phyloP scores from a whole-genome alignment of 768 basidiomycete species.

The Royoungia palumana region DNA sequence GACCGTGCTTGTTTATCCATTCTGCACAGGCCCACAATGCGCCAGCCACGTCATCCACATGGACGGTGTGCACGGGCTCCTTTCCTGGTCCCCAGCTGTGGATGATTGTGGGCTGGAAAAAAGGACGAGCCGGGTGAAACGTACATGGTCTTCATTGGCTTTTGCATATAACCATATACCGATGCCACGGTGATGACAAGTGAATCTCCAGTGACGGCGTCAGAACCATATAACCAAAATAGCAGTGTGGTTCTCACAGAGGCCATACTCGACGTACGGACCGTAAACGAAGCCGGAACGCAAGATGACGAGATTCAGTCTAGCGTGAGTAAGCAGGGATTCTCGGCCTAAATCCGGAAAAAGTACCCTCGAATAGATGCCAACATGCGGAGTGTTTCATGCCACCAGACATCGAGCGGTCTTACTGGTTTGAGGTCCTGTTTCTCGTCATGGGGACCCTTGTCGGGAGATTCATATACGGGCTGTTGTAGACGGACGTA shows the following conservation, averaged over 20 bases:
- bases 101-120: slow-evolving; percentile 7
- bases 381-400: slow-evolving; percentile 73
- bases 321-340: slow-evolving; percentile 28
- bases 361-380: slow-evolving; percentile 68
- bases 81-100: slow-evolving; percentile 77
- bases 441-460: slow-evolving; percentile 64
- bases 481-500: slow-evolving; percentile 77
- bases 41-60: slow-evolving; percentile 76
- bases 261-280: slow-evolving; percentile 72
- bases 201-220: slow-evolving; percentile 46
- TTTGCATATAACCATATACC: slow-evolving; percentile 78
- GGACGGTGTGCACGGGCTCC: slow-evolving; percentile 70
- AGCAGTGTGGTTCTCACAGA: slow-evolving; percentile 42
- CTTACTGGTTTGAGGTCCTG: slow-evolving; percentile 70
- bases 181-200: slow-evolving; percentile 71
- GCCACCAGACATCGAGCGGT: slow-evolving; percentile 82
- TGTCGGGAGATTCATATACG: slow-evolving; percentile 72
- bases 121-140: slow-evolving; percentile 21
- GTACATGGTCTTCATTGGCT: slow-evolving; percentile 83
- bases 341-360: neutral
- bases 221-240: slow-evolving; percentile 9
- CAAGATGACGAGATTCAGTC: slow-evolving; percentile 77
- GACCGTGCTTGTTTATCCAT: slow-evolving; percentile 68
- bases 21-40: slow-evolving; percentile 71
- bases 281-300: slow-evolving; percentile 77